Percentiles rank a stretch among this genome's conserved stretches.
These are phyloP conservation scores for Corymbia citriodora DNA, from an alignment of 441 rosid species.

Conservation along the genomic window DNA sequence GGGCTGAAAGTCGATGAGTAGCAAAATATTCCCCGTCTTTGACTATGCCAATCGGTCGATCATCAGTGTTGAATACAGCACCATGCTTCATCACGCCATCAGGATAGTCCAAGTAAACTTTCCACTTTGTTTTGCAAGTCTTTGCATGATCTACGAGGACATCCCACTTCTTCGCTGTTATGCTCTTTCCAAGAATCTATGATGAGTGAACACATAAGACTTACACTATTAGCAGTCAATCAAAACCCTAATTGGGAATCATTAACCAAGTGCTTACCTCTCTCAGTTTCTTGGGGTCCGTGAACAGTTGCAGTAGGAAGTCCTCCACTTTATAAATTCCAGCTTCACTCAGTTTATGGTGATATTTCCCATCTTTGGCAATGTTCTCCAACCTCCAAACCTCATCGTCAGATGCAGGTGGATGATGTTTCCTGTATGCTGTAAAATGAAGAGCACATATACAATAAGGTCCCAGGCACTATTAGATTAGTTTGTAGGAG, in stretches of 20 bases:
- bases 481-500: too few species aligned
- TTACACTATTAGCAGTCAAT: too few species aligned
- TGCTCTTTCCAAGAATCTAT: too few species aligned
- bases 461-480: background rate
- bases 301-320: background rate
- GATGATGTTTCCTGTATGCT: background rate
- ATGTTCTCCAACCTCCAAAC: background rate
- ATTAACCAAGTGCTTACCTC: background rate
- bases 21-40: background rate
- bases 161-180: too few species aligned
- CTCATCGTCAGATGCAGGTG: background rate
- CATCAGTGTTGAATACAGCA: background rate
- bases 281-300: accelerated
- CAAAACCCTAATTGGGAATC: background rate
- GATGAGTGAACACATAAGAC: too few species aligned
- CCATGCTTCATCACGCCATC: background rate
- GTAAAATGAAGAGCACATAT: background rate
- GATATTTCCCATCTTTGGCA: background rate
- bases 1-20: background rate
- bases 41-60: background rate
- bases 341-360: background rate
- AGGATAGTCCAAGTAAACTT: too few species aligned
- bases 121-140: too few species aligned
- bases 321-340: background rate
- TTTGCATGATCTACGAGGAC: accelerated